Evolutionary conservation across 441 rosid species (phyloP).

Genomic region (Kokia cookei): DNA sequence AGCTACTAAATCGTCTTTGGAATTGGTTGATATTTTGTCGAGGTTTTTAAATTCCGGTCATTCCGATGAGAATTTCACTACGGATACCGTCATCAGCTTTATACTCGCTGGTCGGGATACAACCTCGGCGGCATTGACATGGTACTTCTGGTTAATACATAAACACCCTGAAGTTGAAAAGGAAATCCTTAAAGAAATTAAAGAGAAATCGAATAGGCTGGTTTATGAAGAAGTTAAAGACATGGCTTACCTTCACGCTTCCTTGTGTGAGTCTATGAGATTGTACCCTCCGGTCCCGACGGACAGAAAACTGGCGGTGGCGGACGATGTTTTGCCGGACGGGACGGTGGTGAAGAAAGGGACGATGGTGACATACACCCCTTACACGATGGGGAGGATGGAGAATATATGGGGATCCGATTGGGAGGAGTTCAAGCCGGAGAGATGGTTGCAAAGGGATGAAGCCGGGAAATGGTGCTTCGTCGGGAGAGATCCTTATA

Average conservation of each 20-base stretch:
- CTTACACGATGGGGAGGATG: slow-evolving; percentile 54
- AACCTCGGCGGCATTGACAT: slow-evolving; percentile 65
- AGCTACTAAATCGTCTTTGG: slow-evolving; percentile 13
- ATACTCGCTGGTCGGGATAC: slow-evolving; percentile 76
- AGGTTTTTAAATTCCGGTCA: slow-evolving; percentile 50
- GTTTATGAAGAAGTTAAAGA: slow-evolving; percentile 42
- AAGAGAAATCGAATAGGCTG: slow-evolving; percentile 20
- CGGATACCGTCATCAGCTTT: slow-evolving; percentile 57
- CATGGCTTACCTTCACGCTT: slow-evolving; percentile 47
- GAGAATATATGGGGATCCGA: slow-evolving; percentile 44
- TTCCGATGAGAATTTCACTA: slow-evolving; percentile 39
- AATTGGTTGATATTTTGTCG: slow-evolving; percentile 51
- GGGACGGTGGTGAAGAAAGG: slow-evolving; percentile 50
- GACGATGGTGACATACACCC: slow-evolving; percentile 25
- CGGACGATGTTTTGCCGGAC: slow-evolving; percentile 41
- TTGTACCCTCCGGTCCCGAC: slow-evolving; percentile 47
- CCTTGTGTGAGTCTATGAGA: slow-evolving; percentile 48
- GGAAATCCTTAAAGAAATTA: slow-evolving; percentile 38
- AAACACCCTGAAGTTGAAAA: slow-evolving; percentile 36
- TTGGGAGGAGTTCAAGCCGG: slow-evolving; percentile 49
- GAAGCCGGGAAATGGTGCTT: slow-evolving; percentile 27
- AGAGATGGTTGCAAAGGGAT: slow-evolving; percentile 40
- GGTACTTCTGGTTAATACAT: slow-evolving; percentile 69
- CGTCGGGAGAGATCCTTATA: slow-evolving; percentile 32
- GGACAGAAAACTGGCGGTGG: slow-evolving; percentile 30